Evolutionary conservation across 768 basidiomycete species (phyloP).

Genomic region (Tulasnella sp.): DNA sequence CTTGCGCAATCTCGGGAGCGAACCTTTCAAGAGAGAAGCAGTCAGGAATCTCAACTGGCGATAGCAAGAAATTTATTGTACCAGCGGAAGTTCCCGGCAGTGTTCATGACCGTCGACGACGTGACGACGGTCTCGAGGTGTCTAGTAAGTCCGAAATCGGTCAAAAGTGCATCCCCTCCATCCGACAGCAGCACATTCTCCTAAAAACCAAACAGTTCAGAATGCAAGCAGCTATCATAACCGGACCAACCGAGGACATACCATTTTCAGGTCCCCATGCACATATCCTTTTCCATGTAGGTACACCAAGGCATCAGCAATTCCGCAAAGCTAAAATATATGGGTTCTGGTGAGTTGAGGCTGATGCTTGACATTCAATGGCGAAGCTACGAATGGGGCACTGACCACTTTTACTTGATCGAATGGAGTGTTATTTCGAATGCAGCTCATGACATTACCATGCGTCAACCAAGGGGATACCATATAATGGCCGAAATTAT

Average conservation of each 20-base stretch:
- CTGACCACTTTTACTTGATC: not conserved
- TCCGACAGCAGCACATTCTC: constrained; percentile 1
- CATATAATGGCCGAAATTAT: not conserved
- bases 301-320: not conserved
- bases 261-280: constrained; percentile 8
- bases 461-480: constrained; percentile 5
- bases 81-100: not conserved
- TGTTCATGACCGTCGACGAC: not conserved
- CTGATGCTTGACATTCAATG: not conserved
- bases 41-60: not conserved
- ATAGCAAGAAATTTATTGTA: not conserved
- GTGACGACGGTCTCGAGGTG: not conserved
- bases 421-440: not conserved
- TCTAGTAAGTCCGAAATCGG: constrained; percentile 3
- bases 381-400: not conserved
- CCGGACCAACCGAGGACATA: not conserved
- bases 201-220: not conserved
- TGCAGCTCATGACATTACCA: not conserved
- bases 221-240: not conserved
- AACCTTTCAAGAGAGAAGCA: not conserved
- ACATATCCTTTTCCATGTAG: not conserved
- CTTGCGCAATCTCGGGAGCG: not conserved
- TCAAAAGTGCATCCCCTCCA: not conserved
- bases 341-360: too few relatives aligned
- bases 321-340: not conserved